A percentile compares a stretch with the other conserved stretches of the same genome.
Conservation (phyloP, 140 eudicot genomes). For the Stevia rebaudiana region DNA sequence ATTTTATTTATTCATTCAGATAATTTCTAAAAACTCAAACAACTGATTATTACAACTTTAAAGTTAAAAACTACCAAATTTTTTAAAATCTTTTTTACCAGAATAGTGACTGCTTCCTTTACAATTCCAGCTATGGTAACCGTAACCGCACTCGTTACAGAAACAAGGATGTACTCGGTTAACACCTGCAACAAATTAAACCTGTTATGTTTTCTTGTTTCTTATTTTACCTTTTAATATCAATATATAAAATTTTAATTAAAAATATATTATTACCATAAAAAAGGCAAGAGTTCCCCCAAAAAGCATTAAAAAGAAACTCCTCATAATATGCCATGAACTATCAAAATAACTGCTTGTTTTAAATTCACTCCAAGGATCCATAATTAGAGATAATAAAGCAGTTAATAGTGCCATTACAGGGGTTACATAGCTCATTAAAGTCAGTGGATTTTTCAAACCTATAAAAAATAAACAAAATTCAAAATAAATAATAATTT, state of each 20-base stretch:
- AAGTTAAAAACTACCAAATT: too few relatives aligned
- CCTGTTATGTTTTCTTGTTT: background rate
- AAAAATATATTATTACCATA: conserved; percentile 46
- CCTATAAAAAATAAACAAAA: conserved; percentile 41
- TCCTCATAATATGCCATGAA: conserved; percentile 56
- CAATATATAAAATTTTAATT: background rate
- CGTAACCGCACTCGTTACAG: conserved; percentile 94
- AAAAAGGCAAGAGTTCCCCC: conserved; percentile 95
- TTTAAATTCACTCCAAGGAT: conserved; percentile 78
- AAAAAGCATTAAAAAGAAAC: conserved; percentile 77
- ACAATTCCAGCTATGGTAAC: conserved; percentile 97
- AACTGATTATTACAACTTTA: background rate
- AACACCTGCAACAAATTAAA: conserved; percentile 57
- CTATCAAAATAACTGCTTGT: conserved; percentile 64
- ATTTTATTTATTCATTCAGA: background rate
- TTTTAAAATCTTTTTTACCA: conserved; percentile 38
- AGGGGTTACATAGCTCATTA: conserved; percentile 98
- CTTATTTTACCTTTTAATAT: background rate
- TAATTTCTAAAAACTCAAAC: background rate
- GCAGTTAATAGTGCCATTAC: conserved; percentile 93
- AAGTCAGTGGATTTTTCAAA: conserved; percentile 80
- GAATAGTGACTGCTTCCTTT: conserved; percentile 91
- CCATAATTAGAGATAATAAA: conserved; percentile 63
- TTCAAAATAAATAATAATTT: background rate
- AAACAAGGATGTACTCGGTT: conserved; percentile 84